Percentiles rank a stretch among this genome's conserved stretches.
These are phyloP conservation scores for Graphium sp. DNA, from an alignment of 2,329 filamentous ascomycete genomes.

Conservation along the genomic window DNA sequence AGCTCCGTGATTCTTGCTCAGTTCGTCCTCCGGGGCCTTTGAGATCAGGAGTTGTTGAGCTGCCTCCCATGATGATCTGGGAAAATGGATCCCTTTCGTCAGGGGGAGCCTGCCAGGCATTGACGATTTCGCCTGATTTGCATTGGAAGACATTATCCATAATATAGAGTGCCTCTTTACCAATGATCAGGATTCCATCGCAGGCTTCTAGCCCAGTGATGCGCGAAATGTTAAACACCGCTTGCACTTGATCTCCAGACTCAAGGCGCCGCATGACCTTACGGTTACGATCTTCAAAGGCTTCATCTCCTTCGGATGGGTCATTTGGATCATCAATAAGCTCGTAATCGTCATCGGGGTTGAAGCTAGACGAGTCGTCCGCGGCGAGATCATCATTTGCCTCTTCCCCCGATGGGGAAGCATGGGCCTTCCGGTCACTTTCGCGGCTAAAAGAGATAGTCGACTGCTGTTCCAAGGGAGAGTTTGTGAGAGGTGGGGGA, in stretches of 20 bases:
- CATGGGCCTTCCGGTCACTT: no score
- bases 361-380: constrained; percentile 12
- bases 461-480: neutral
- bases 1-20: constrained; percentile 74
- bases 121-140: constrained; percentile 88
- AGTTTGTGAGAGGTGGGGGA: constrained; percentile 6
- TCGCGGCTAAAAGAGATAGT: no score
- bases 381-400: constrained; percentile 6
- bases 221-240: constrained; percentile 87
- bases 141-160: constrained; percentile 95
- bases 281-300: constrained; percentile 90
- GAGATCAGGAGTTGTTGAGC: constrained; percentile 1
- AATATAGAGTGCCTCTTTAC: constrained; percentile 82
- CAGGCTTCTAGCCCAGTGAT: constrained; percentile 87
- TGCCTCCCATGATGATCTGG: constrained; percentile 64
- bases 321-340: constrained; percentile 87
- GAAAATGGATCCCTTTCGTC: constrained; percentile 94
- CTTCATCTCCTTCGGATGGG: constrained; percentile 53
- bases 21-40: constrained; percentile 13
- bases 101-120: constrained; percentile 80
- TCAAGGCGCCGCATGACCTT: constrained; percentile 93
- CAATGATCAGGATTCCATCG: constrained; percentile 84
- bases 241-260: constrained; percentile 79
- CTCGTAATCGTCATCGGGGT: constrained; percentile 82
- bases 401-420: no score